Base-by-base conservation (phyloP, 257 asterid species). In the Galeopsis tetrahit region DNA sequence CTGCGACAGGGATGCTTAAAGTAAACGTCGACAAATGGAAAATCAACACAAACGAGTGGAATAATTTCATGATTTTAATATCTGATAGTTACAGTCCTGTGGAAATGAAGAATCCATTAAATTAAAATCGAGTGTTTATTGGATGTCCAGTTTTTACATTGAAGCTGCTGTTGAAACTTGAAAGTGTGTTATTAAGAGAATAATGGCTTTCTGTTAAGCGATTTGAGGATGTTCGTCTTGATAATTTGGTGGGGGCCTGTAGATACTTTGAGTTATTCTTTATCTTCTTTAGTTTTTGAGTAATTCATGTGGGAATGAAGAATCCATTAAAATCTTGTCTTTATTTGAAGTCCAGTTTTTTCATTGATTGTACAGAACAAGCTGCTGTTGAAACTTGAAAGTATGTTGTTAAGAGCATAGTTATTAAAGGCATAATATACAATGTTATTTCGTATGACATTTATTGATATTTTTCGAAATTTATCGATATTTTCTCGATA, bases 261-360 rank as follows among this genome's bases (percentile, higher is more conserved):
- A 17, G 74, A 66, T n/a, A 13, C 1, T 66, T n/a, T n/a, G n/a
- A n/a, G n/a, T n/a, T 5, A 10, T 15, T 31, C 14, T 32, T 44
- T 39, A 0, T 2, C 5, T 17, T 40, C n/a, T 52, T 14, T 44
- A 31, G 60, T 43, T 36, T 10, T 31, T 58, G 15, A 21, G 42
- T 21, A 1, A 13, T n/a, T n/a, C n/a, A 1, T 44, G 52, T 44
- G 49, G 49, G 3, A 43, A 43, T 43, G 13, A 44, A 44, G 52
- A 46, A 46, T 46, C 53, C 53, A 10, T 46, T 46, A 43, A 46
- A 46, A 46, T 33, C 57, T 76, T 61, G 80, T 31, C 28, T 21
- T 52, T 62, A 4, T 11, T 49, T 8, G 9, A 49, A 49, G 56
- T n/a, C 28, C 31, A n/a, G 7, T n/a, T 38, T 28, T 21, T 49